Conservation (phyloP, 192 early-diverging fungal species). For the Podila verticillata region DNA sequence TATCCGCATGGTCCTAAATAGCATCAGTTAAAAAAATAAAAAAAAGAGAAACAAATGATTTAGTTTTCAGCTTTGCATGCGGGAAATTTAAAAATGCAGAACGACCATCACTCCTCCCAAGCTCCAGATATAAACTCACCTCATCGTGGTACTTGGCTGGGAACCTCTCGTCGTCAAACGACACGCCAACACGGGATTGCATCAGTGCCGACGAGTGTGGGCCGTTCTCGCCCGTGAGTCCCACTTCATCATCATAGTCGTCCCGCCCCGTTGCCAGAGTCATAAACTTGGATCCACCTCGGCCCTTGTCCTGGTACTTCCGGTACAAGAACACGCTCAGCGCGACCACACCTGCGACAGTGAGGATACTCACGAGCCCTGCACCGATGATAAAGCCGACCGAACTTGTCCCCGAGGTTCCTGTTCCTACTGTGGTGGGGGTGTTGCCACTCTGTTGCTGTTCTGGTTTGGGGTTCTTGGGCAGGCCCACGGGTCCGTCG, state of each 20-base stretch:
- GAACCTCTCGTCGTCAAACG: constrained; percentile 51
- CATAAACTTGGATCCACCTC: constrained; percentile 14
- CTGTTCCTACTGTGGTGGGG: neutral
- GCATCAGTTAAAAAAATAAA: constrained; percentile 1
- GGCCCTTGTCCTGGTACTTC: neutral
- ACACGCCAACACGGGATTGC: constrained; percentile 37
- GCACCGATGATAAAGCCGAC: constrained; percentile 26
- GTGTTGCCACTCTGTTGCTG: neutral
- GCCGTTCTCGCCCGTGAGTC: constrained; percentile 42
- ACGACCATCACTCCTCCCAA: neutral
- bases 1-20: constrained; percentile 4
- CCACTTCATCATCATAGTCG: constrained; percentile 35
- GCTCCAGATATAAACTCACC: constrained; percentile 3
- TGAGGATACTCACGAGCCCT: constrained; percentile 20
- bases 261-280: constrained; percentile 19
- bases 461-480: neutral
- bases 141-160: constrained; percentile 28
- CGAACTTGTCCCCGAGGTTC: neutral
- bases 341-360: constrained; percentile 17
- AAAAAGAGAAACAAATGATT: neutral
- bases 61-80: too few species aligned
- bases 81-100: neutral
- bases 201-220: constrained; percentile 46
- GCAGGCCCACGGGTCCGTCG: neutral
- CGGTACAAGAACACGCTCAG: constrained; percentile 17